Percentiles rank a stretch among this genome's conserved stretches.
phyloP scores from a whole-genome alignment of 1,284 basidiomycete genomes.

The Stygiomarasmius scandens region DNA sequence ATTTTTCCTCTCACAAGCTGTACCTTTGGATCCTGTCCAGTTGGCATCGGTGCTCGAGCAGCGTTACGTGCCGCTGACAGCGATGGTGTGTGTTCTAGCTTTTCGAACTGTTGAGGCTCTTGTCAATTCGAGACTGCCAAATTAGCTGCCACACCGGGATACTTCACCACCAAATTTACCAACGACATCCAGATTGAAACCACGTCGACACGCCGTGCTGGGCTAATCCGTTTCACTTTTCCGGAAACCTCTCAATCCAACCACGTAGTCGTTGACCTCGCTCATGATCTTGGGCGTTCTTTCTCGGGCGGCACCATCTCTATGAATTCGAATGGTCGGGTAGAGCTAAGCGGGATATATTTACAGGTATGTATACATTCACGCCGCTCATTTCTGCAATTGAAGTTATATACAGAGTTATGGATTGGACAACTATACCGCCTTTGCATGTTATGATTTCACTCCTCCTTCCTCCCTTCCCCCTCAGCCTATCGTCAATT shows the following conservation, averaged over 20 bases:
- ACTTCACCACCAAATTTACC: conserved; percentile 49
- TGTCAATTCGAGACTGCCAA: conserved; percentile 1
- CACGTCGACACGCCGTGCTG: conserved; percentile 48
- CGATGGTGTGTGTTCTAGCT: conserved; percentile 35
- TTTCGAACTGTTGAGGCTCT: neutral
- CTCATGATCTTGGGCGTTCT: conserved; percentile 50
- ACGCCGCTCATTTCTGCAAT: neutral
- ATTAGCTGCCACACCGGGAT: conserved; percentile 46
- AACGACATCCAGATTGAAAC: conserved; percentile 49
- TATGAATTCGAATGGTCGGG: conserved; percentile 34
- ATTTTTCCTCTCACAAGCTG: conserved; percentile 48
- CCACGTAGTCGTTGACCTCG: conserved; percentile 45
- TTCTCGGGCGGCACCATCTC: conserved; percentile 48
- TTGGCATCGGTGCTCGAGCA: conserved; percentile 41
- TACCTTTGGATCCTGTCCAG: conserved; percentile 42
- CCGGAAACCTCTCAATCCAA: conserved; percentile 27
- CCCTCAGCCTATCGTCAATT: conserved; percentile 26
- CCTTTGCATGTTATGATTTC: conserved; percentile 52
- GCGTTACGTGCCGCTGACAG: conserved; percentile 40
- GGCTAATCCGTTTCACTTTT: conserved; percentile 48
- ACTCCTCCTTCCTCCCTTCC: conserved; percentile 23
- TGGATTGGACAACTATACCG: conserved; percentile 51
- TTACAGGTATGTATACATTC: conserved; percentile 36
- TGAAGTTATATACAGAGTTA: conserved; percentile 39
- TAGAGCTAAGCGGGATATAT: conserved; percentile 44